Base-by-base conservation (phyloP, 1,284 basidiomycete genomes). In the Papiliotrema terrestris region DNA sequence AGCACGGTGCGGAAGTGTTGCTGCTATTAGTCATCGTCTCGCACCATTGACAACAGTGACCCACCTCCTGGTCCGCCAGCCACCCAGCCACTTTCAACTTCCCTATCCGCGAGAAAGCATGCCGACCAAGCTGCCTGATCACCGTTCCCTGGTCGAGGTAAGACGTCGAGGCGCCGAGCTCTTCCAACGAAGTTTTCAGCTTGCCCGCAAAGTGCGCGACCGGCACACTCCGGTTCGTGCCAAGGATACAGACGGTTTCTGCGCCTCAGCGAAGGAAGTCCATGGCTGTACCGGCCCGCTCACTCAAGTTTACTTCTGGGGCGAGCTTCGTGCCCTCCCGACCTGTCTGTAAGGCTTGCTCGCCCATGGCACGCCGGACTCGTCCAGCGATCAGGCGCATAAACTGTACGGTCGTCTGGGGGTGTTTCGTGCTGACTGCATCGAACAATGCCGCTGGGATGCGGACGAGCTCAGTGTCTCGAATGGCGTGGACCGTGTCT, bases 381-480 rank as follows among this genome's bases (percentile, higher is more conserved):
- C 95, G 84, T 20, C 89, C 87, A 4, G 95, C 96, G 62, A 99
- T 98, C 78, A 92, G 89, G 20, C 89, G 84, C 45, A 97, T 81
- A 46, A 99, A 93, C 83, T 97, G 91, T 36, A 96, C 87, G 26
- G 96, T 98, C 6, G 94, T 94, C 58, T 89, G 86, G 6, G 96
- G 95, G 76, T 98, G 96, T 53, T 88, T 81, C 14, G 88, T 85
- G 45, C 89, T 91, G 55, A 95, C 95, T 0, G 95, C 95, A 73
- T 98, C 98, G 80, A 98, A 99, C 15, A 99, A 80, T 0, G 95
- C 97, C 69, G 91, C 87, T 0, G 95, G 96, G 87, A 99, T 97
- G 45, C 93, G 82, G 44, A 94, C 96, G n/a, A 99, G 81, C 74
- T 99, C 96, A 0, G 92, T 93, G 72, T 99, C 95, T 66, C 95